A percentile compares a stretch with the other conserved stretches of the same genome.
These are phyloP conservation scores for Orobanche coerulescens DNA, from an alignment of 257 asterid genomes.

Conservation along the genomic window DNA sequence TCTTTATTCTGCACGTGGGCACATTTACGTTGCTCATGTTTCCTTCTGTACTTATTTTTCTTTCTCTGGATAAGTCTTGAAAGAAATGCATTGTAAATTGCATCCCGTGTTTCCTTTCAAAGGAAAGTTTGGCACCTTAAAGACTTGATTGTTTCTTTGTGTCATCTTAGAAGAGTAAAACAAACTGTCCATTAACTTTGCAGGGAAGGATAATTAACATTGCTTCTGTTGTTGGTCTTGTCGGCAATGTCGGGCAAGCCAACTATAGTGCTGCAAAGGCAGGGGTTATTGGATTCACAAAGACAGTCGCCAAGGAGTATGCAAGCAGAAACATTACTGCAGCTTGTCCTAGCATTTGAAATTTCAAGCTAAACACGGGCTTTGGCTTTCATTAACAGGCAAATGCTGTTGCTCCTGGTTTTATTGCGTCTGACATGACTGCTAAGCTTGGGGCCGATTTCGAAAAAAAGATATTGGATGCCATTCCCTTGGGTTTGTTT, in stretches of 20 bases:
- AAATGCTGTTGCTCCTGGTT: conserved; percentile 95
- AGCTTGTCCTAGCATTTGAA: conserved; percentile 24
- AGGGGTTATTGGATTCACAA: conserved; percentile 89
- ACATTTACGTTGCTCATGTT: conserved; percentile 13
- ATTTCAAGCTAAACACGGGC: not conserved
- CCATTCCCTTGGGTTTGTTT: conserved; percentile 74
- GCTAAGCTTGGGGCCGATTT: conserved; percentile 66
- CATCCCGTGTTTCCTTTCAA: not conserved
- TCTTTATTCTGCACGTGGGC: no score
- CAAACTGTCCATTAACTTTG: conserved; percentile 16
- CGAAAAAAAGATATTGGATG: conserved; percentile 69
- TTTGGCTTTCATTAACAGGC: conserved; percentile 36
- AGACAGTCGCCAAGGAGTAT: conserved; percentile 88
- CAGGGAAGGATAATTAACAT: conserved; percentile 93
- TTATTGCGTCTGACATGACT: conserved; percentile 91
- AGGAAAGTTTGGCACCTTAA: not conserved
- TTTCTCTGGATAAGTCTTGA: not conserved
- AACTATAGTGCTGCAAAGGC: conserved; percentile 98
- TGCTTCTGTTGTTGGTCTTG: conserved; percentile 89
- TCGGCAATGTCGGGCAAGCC: conserved; percentile 94
- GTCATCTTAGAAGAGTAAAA: conserved; percentile 3
- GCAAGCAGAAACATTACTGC: conserved; percentile 82
- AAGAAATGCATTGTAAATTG: not conserved
- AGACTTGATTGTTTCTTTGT: not conserved
- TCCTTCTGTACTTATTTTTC: conserved; percentile 45